Evolutionary conservation across 345 rosid species (phyloP).

Genomic region (Camelina neglecta): DNA sequence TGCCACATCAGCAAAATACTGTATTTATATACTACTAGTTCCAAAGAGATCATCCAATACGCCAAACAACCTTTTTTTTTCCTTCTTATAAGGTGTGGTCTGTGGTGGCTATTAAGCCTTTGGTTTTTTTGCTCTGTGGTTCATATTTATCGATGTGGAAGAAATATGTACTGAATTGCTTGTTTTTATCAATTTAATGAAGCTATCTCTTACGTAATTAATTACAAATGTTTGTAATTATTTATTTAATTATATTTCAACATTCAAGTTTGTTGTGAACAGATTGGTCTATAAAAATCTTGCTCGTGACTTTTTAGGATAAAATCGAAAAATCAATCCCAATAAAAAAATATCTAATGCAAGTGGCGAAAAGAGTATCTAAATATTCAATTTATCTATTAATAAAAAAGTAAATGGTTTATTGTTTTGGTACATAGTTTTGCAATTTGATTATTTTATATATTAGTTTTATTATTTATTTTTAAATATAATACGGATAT

Average conservation of each 20-base stretch:
- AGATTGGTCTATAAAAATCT: background rate
- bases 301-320: constrained; percentile 36
- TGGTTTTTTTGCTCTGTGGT: constrained; percentile 31
- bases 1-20: constrained; percentile 54
- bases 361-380: constrained; percentile 34
- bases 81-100: constrained; percentile 31
- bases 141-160: background rate
- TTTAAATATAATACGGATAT: too few species aligned
- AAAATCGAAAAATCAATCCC: constrained; percentile 4
- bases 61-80: constrained; percentile 32
- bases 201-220: too few species aligned
- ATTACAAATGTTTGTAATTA: too few species aligned
- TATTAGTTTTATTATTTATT: too few species aligned
- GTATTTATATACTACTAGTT: background rate
- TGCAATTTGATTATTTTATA: too few species aligned
- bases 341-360: constrained; percentile 35
- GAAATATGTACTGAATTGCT: too few species aligned
- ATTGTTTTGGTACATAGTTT: too few species aligned
- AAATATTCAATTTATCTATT: background rate
- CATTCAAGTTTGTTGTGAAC: background rate
- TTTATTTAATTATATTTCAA: too few species aligned
- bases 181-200: too few species aligned
- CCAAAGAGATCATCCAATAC: constrained; percentile 6
- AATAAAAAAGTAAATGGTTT: too few species aligned
- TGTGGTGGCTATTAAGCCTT: constrained; percentile 27